Evolutionary conservation across 164 flowering plant genomes (phyloP).

Genomic region (Sedum album): DNA sequence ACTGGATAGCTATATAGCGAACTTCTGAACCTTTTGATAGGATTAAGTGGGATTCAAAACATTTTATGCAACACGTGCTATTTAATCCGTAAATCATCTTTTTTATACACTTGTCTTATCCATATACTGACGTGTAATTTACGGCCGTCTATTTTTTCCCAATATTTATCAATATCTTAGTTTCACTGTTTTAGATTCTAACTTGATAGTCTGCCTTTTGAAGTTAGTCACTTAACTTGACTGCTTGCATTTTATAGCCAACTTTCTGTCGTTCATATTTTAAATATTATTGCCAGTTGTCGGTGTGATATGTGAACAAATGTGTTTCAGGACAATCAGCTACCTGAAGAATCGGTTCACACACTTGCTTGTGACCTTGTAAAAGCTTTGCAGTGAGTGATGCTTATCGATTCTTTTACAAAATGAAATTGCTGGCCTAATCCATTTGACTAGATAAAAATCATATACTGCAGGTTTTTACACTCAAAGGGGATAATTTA

Average conservation of each 20-base stretch:
- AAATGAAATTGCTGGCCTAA: background rate
- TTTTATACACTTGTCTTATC: background rate
- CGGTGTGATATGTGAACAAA: background rate
- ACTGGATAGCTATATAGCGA: background rate
- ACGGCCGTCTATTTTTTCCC: constrained; percentile 43
- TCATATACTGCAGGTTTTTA: constrained; percentile 41
- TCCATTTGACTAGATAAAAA: background rate
- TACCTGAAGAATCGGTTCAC: constrained; percentile 94
- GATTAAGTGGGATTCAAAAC: background rate
- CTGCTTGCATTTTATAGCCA: constrained; percentile 2
- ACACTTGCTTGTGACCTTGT: constrained; percentile 37
- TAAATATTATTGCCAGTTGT: background rate
- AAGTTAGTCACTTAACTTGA: too few relatives aligned
- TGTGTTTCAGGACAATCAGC: constrained; percentile 53
- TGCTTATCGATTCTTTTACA: background rate
- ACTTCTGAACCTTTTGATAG: background rate
- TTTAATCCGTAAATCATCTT: background rate
- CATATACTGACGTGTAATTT: background rate
- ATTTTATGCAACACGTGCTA: background rate
- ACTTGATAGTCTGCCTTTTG: too few relatives aligned
- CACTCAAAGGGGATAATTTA: constrained; percentile 92
- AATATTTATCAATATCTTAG: constrained; percentile 61
- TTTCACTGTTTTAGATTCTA: constrained; percentile 1
- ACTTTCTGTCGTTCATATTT: background rate
- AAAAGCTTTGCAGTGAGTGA: constrained; percentile 11